These are phyloP conservation scores for Thalassiosira profunda DNA, from an alignment of 108 stramenopile genomes.

Conservation along the genomic window DNA sequence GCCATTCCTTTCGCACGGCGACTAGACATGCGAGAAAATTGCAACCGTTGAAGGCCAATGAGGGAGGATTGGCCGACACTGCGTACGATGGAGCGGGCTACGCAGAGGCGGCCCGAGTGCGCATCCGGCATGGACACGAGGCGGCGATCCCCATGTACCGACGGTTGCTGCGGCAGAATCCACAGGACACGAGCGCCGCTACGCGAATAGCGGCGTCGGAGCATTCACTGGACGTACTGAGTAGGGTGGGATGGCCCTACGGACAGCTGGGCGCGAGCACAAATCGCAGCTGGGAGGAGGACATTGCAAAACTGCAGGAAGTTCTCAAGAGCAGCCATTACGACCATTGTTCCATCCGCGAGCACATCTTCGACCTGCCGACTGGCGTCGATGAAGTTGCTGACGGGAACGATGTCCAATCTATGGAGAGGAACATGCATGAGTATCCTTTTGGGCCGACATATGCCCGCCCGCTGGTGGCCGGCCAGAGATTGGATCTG, in stretches of 20 bases:
- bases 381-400: background rate
- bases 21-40: too few species aligned
- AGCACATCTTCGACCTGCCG: constrained; percentile 28
- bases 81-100: constrained; percentile 28
- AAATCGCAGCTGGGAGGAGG: constrained; percentile 34
- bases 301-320: constrained; percentile 22
- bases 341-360: constrained; percentile 21
- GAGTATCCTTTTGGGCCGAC: constrained; percentile 54
- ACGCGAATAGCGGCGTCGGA: constrained; percentile 57
- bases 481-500: constrained; percentile 33
- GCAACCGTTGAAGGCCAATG: too few species aligned
- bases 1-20: too few species aligned
- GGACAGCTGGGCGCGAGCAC: background rate
- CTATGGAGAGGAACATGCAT: constrained; percentile 8
- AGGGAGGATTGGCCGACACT: too few species aligned
- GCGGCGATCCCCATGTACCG: constrained; percentile 52
- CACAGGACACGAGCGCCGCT: constrained; percentile 57
- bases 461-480: constrained; percentile 29
- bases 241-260: constrained; percentile 15
- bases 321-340: constrained; percentile 31
- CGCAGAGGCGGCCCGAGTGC: constrained; percentile 52
- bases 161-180: constrained; percentile 31
- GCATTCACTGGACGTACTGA: constrained; percentile 12
- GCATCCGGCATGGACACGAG: constrained; percentile 51
- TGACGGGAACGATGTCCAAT: background rate